These are phyloP conservation scores for Persicaria maculosa DNA, from an alignment of 148 eudicot species.

Conservation along the genomic window DNA sequence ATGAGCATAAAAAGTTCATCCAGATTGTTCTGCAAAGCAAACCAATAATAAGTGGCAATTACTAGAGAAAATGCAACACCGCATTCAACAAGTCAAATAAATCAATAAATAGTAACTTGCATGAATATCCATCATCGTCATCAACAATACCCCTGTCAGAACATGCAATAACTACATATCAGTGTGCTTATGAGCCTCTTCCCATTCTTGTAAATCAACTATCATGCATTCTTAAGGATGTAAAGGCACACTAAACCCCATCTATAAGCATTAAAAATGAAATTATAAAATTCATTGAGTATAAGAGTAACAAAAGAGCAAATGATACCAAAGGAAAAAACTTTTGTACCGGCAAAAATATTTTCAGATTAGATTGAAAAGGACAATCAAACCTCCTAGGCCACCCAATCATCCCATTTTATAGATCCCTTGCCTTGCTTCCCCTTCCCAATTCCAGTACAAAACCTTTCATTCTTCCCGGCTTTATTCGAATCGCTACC, in stretches of 20 bases:
- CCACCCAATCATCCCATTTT: not conserved
- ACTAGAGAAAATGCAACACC: not conserved
- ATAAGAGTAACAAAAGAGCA: not conserved
- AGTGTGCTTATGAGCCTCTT: not conserved
- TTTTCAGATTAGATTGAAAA: not conserved
- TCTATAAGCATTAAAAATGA: not conserved
- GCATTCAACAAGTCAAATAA: not conserved
- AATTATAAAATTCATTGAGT: not conserved
- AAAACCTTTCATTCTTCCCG: not conserved
- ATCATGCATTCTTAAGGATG: not conserved
- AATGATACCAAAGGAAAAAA: not conserved
- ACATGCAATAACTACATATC: constrained; percentile 1
- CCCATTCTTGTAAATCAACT: not conserved
- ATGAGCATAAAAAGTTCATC: constrained; percentile 99
- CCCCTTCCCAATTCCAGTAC: constrained; percentile 2
- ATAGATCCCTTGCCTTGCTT: not conserved
- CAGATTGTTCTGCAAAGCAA: constrained; percentile 75
- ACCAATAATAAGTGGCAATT: not conserved
- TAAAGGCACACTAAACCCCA: not conserved
- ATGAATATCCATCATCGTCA: not conserved
- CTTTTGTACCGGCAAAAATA: not conserved
- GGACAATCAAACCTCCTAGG: not conserved
- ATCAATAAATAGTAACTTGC: not conserved
- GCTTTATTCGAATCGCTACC: constrained; percentile 2
- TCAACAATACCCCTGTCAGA: constrained; percentile 1